These are phyloP conservation scores for Pseudozyma sp. DNA, from an alignment of 1,284 basidiomycete genomes.

Conservation along the genomic window DNA sequence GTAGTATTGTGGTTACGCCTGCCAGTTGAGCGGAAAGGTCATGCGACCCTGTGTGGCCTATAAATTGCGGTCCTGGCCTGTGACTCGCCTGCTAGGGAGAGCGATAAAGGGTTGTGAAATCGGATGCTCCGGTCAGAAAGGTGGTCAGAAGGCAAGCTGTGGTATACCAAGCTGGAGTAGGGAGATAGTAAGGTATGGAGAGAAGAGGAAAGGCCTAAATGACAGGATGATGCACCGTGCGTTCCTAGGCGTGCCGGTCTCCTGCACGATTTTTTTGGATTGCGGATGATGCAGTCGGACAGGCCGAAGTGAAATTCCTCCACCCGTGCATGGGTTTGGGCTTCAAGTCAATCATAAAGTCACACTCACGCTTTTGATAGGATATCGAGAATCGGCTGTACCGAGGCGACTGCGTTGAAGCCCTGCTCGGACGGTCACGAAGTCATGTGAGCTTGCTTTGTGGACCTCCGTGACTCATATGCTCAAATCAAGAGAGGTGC, in stretches of 20 bases:
- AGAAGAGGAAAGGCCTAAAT: background rate
- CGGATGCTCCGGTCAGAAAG: too few species aligned
- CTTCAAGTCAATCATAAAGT: background rate
- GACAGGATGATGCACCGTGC: slow-evolving; percentile 9
- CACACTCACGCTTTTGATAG: background rate
- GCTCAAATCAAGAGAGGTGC: too few species aligned
- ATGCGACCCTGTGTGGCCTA: too few species aligned
- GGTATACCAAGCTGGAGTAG: too few species aligned
- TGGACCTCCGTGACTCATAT: too few species aligned
- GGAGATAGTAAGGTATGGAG: background rate
- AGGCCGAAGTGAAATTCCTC: background rate
- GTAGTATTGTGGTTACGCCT: background rate
- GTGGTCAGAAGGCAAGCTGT: too few species aligned
- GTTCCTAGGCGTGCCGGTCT: background rate
- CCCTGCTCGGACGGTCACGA: too few species aligned
- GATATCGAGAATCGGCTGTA: background rate
- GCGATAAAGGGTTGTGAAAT: too few species aligned
- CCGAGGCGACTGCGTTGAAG: background rate
- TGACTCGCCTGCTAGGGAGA: too few species aligned
- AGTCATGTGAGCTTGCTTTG: too few species aligned
- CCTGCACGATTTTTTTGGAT: background rate
- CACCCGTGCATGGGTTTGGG: background rate
- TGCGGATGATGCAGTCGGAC: background rate
- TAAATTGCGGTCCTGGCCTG: too few species aligned
- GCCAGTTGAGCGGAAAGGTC: background rate